Percentiles rank a stretch among this genome's conserved stretches.
phyloP scores from a whole-genome alignment of 1,284 basidiomycete species.

The Phellinidium pouzarii region DNA sequence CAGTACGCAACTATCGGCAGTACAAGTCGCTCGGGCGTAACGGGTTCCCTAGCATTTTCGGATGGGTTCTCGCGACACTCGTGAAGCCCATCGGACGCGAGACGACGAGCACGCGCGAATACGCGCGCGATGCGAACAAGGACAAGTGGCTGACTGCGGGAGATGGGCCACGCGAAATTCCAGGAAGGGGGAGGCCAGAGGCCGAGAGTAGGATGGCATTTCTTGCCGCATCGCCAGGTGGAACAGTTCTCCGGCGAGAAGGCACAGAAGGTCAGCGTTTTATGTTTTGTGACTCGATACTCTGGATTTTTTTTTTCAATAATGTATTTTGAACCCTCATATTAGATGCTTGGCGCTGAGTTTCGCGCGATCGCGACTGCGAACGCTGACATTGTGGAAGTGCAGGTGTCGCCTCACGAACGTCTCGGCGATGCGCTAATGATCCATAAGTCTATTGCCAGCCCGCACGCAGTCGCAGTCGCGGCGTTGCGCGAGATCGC shows the following conservation, averaged over 20 bases:
- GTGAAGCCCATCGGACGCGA: constrained; percentile 22
- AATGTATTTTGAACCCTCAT: too few species aligned
- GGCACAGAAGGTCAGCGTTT: constrained; percentile 19
- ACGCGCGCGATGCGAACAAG: constrained; percentile 22
- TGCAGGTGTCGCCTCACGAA: constrained; percentile 21
- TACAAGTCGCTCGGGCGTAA: constrained; percentile 23
- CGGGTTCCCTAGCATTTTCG: constrained; percentile 23
- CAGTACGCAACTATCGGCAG: constrained; percentile 20
- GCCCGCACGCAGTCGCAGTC: constrained; percentile 19
- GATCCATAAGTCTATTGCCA: constrained; percentile 15
- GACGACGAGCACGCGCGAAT: constrained; percentile 21
- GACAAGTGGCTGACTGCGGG: constrained; percentile 19
- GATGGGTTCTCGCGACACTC: constrained; percentile 22
- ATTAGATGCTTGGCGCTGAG: neutral
- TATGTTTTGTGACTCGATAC: neutral
- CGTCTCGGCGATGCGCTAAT: constrained; percentile 19
- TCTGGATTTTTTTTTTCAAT: too few species aligned
- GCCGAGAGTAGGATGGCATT: constrained; percentile 24
- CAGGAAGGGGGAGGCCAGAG: constrained; percentile 19
- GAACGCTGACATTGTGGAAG: constrained; percentile 20
- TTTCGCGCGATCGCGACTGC: constrained; percentile 14
- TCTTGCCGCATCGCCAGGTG: constrained; percentile 25
- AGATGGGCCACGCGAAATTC: constrained; percentile 8
- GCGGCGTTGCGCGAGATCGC: constrained; percentile 22
- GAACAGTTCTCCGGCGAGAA: constrained; percentile 18